Base-by-base conservation (phyloP, 2,329 filamentous ascomycete genomes). In the Phialophora expanda region DNA sequence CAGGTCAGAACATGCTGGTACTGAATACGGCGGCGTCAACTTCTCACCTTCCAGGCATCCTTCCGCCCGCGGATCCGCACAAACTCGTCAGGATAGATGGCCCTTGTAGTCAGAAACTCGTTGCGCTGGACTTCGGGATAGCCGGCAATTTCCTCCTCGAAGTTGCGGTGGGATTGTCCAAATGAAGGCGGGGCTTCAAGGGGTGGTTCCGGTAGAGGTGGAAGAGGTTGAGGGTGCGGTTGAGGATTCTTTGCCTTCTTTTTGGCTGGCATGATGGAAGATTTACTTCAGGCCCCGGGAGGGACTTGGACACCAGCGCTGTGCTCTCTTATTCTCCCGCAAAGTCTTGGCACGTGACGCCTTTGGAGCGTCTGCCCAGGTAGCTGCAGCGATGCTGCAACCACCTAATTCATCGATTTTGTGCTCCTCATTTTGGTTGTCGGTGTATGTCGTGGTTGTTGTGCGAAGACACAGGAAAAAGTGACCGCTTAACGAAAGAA, bases 41-140 rank as follows among this genome's bases (percentile, higher is more conserved):
- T 9, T 5, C 61, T 62, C 44, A 71, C 69, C 68, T 71, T 68
- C 69, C 69, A 71, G 26, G 69, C 68, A 60, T 71, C 68, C 57
- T 67, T 71, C 28, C 68, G 60, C 2, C 69, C 69, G 17, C 61
- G 68, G 30, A 71, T 48, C 48, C 68, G 62, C 44, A 68, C 68
- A 44, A 71, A 71, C 17, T 70, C 69, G 41, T 71, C 69, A 56
- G 66, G 62, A 59, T 71, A 71, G 32, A 70, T 71, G 9, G 69
- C 68, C 64, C 65, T 65, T 17, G 68, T 71, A 12, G 69, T 64
- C 7, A 70, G 62, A 26, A 69, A 70, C 58, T 71, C 69, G 57
- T 71, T 69, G 44, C 67, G 64, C 41, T 71, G 69, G 26, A 68
- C 62, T 58, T 71, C 68, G 26, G 69, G 69, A 59, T 71, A 71